Conservation (phyloP, 1,139 yeast genomes). For the Magnusiomyces ingens region DNA sequence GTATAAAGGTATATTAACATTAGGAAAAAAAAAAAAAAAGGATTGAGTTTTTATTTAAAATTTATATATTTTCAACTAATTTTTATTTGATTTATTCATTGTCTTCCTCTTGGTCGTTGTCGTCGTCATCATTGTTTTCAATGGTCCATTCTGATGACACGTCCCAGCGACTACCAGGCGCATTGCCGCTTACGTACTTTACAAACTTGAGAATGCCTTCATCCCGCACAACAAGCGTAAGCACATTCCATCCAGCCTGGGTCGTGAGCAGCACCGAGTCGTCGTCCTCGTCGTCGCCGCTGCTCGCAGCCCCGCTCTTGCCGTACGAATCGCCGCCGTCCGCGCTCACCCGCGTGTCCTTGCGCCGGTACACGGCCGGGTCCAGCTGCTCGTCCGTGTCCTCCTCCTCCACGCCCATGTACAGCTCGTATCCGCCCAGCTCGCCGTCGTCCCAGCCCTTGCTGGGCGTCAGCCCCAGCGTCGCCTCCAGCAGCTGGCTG, state of each 20-base stretch:
- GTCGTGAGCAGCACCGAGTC: slow-evolving; percentile 76
- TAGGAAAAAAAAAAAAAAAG: too few relatives aligned
- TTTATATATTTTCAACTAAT: too few relatives aligned
- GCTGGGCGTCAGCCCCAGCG: slow-evolving; percentile 72
- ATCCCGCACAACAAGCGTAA: slow-evolving; percentile 75
- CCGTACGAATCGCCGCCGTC: slow-evolving; percentile 29
- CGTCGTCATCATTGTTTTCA: slow-evolving; percentile 37
- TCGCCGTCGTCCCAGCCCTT: slow-evolving; percentile 83
- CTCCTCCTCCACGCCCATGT: slow-evolving; percentile 54
- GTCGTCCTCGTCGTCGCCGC: slow-evolving; percentile 35
- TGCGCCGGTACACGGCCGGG: slow-evolving; percentile 41
- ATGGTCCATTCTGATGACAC: slow-evolving; percentile 75
- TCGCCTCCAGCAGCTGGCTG: slow-evolving; percentile 49
- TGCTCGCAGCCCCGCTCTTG: slow-evolving; percentile 14
- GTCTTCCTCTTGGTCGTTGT: slow-evolving; percentile 15
- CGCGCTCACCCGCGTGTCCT: slow-evolving; percentile 49
- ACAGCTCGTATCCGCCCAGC: slow-evolving; percentile 87
- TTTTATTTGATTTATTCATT: too few relatives aligned
- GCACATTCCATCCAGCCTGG: slow-evolving; percentile 78
- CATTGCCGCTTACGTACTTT: slow-evolving; percentile 83
- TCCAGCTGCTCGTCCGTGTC: slow-evolving; percentile 42
- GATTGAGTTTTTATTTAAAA: too few relatives aligned
- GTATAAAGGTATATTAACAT: too few relatives aligned
- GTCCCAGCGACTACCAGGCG: slow-evolving; percentile 94
- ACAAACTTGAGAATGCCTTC: slow-evolving; percentile 80